Evolutionary conservation across 495 filamentous ascomycete species (phyloP).

Genomic region (Penicillium robsamsonii): DNA sequence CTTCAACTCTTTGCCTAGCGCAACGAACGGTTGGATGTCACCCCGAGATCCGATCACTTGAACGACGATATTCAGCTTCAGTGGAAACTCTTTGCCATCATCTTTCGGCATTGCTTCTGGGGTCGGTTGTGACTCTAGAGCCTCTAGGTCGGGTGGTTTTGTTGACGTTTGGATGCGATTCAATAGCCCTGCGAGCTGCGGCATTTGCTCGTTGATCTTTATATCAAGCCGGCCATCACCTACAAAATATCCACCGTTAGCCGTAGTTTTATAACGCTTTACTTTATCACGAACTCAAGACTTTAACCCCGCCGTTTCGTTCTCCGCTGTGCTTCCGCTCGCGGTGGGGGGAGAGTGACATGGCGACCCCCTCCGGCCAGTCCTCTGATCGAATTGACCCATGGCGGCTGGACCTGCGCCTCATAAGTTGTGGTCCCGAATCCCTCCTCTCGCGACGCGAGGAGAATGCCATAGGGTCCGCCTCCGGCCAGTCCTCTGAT

Average conservation of each 20-base stretch:
- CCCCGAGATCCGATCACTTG: slow-evolving; percentile 80
- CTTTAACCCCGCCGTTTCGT: slow-evolving; percentile 25
- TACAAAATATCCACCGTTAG: background rate
- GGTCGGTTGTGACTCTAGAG: background rate
- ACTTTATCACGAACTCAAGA: slow-evolving; percentile 16
- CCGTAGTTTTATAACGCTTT: background rate
- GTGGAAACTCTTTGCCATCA: slow-evolving; percentile 53
- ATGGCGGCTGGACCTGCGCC: slow-evolving; percentile 1
- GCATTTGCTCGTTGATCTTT: slow-evolving; percentile 24
- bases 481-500: slow-evolving; percentile 20
- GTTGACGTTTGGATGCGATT: slow-evolving; percentile 16
- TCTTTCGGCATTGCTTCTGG: slow-evolving; percentile 43
- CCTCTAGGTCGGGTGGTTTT: slow-evolving; percentile 16
- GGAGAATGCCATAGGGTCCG: background rate
- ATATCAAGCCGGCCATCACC: slow-evolving; percentile 32
- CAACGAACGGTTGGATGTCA: slow-evolving; percentile 76
- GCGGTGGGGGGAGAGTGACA: background rate
- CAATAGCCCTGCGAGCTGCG: slow-evolving; percentile 25
- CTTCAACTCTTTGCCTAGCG: slow-evolving; percentile 63
- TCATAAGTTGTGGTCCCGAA: background rate
- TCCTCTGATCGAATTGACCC: slow-evolving; percentile 15
- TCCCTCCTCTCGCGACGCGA: background rate
- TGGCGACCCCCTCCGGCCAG: slow-evolving; percentile 15
- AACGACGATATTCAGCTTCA: slow-evolving; percentile 70
- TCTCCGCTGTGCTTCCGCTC: slow-evolving; percentile 17